A percentile compares a stretch with the other conserved stretches of the same genome.
These are phyloP conservation scores for Magnusiomyces starmeri DNA, from an alignment of 1,139 yeast genomes.

Conservation along the genomic window DNA sequence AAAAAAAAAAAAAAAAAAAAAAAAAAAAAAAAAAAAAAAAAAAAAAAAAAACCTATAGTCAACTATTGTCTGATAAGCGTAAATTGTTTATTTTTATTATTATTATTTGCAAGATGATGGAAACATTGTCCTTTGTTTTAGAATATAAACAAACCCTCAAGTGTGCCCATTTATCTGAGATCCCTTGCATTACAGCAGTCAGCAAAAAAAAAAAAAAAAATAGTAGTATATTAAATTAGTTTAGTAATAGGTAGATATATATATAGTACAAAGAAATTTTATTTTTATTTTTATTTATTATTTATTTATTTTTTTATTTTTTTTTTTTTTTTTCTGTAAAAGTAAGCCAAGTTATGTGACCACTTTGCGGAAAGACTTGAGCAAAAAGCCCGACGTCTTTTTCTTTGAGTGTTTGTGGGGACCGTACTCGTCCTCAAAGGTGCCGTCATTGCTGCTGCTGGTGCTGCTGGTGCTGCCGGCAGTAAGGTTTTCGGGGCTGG, in stretches of 20 bases:
- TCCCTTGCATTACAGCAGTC: no score
- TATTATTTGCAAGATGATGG: no score
- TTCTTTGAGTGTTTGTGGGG: neutral
- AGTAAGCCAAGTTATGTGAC: no score
- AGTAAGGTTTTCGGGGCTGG: neutral
- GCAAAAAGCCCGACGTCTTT: constrained; percentile 3
- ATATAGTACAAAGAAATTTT: neutral
- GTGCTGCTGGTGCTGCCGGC: neutral
- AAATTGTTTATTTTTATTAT: no score
- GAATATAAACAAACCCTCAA: no score
- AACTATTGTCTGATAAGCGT: no score
- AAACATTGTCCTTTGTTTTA: no score
- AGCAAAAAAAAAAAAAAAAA: neutral
- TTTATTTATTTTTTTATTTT: no score
- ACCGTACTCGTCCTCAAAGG: neutral
- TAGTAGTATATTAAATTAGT: neutral
- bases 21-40: neutral
- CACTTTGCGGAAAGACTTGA: neutral
- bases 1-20: neutral
- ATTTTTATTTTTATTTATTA: neutral
- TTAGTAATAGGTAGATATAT: no score
- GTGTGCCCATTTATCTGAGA: no score
- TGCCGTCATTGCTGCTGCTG: neutral
- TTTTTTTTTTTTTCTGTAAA: no score
- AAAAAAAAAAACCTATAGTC: neutral